phyloP scores from a whole-genome alignment of 2,329 filamentous ascomycete species.

The Cryphonectria naterciae region DNA sequence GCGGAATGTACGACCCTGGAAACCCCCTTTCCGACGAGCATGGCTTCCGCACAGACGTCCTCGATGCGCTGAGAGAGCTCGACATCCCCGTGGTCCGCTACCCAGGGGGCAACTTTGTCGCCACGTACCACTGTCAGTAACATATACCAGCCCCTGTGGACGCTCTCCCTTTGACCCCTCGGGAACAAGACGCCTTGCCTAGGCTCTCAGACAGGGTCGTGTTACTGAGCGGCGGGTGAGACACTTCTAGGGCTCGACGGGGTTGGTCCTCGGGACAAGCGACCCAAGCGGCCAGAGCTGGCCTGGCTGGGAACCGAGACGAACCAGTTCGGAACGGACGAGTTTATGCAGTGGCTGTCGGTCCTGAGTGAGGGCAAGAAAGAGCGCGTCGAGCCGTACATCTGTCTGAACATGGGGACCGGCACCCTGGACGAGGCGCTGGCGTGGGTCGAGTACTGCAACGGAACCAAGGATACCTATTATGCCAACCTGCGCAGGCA shows the following conservation, averaged over 20 bases:
- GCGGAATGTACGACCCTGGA: constrained; percentile 79
- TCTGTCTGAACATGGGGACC: constrained; percentile 81
- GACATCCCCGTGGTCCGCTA: constrained; percentile 79
- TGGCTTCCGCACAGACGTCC: constrained; percentile 79
- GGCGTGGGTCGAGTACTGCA: constrained; percentile 87
- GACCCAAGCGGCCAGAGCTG: constrained; percentile 70
- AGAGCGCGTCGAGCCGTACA: constrained; percentile 74
- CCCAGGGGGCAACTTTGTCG: constrained; percentile 82
- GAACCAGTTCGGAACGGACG: constrained; percentile 83
- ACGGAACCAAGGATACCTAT: constrained; percentile 75
- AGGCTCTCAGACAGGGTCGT: background rate
- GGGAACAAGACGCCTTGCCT: background rate
- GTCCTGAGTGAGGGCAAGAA: constrained; percentile 64
- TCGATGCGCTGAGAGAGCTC: constrained; percentile 73
- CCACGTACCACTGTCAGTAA: constrained; percentile 73
- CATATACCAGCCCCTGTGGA: constrained; percentile 38
- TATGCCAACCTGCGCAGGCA: constrained; percentile 79
- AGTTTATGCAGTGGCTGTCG: constrained; percentile 83
- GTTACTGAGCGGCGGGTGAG: background rate
- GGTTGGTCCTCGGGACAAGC: constrained; percentile 71
- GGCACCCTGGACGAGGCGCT: constrained; percentile 63
- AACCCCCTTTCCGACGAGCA: constrained; percentile 73
- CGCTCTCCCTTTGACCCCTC: background rate
- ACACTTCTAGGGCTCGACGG: constrained; percentile 60
- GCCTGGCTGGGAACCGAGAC: constrained; percentile 79